Conservation (phyloP, 257 asterid genomes). For the Fraxinus excelsior region DNA sequence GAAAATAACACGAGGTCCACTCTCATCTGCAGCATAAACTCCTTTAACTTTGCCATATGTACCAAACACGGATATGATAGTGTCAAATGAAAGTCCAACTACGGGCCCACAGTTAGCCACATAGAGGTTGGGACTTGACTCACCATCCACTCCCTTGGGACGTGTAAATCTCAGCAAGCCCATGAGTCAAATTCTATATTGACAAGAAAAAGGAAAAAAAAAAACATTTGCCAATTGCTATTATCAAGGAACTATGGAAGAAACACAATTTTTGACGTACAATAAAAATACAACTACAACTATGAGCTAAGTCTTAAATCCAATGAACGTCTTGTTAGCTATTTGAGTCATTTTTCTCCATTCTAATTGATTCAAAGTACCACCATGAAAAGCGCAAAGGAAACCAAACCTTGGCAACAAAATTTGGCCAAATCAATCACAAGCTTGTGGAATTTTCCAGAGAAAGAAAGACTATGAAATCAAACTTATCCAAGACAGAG, state of each 20-base stretch:
- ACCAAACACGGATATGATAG: constrained; percentile 61
- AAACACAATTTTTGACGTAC: neutral
- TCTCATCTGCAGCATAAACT: constrained; percentile 80
- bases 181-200: constrained; percentile 45
- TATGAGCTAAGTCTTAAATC: neutral
- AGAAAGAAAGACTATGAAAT: neutral
- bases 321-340: neutral
- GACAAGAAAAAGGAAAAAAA: neutral
- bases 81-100: constrained; percentile 59
- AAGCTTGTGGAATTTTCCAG: neutral
- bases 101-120: constrained; percentile 97
- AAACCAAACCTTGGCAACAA: neutral
- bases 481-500: neutral
- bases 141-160: constrained; percentile 54
- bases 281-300: neutral
- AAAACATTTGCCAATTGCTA: neutral
- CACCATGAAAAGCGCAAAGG: neutral
- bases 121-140: constrained; percentile 68
- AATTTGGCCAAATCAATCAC: neutral
- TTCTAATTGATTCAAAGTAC: neutral
- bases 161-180: constrained; percentile 72
- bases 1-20: constrained; percentile 87
- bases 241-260: neutral
- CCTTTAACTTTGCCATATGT: constrained; percentile 63
- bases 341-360: neutral